Percentiles rank a stretch among this genome's conserved stretches.
These are phyloP conservation scores for Rhynchospora breviuscula DNA, from an alignment of 176 grass and related monocot species.

Conservation along the genomic window DNA sequence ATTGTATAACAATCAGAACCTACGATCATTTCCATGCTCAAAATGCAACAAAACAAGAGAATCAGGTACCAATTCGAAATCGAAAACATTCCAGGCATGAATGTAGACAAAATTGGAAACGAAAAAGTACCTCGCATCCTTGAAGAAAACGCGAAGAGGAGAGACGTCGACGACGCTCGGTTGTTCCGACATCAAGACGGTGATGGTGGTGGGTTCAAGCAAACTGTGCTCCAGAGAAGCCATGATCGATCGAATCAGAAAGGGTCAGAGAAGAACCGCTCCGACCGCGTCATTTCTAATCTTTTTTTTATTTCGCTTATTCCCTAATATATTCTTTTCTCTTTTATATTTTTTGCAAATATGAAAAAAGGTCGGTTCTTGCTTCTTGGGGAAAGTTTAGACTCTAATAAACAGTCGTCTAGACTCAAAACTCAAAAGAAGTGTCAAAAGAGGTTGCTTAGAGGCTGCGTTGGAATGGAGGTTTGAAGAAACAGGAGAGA, in stretches of 20 bases:
- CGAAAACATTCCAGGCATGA: neutral
- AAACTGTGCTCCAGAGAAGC: slow-evolving; percentile 16
- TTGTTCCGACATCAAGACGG: slow-evolving; percentile 27
- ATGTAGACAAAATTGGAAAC: neutral
- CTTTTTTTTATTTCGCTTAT: neutral
- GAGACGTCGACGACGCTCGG: neutral
- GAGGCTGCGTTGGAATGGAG: neutral
- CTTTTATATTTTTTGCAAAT: neutral
- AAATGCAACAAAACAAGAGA: neutral
- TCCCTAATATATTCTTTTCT: neutral
- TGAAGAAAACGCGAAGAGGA: slow-evolving; percentile 40
- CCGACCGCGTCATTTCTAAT: neutral
- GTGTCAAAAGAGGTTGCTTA: neutral
- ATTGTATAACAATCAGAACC: neutral
- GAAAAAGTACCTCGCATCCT: slow-evolving; percentile 29
- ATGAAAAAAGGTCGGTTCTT: neutral
- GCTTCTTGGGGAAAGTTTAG: neutral
- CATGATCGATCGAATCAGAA: slow-evolving; percentile 7
- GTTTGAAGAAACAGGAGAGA: neutral
- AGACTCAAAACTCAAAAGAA: neutral
- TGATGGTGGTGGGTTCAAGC: slow-evolving; percentile 8
- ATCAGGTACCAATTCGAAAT: neutral
- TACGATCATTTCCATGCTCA: neutral
- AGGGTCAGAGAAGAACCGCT: neutral
- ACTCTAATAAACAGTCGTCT: neutral